phyloP scores from a whole-genome alignment of 441 rosid species.

The Pelargonium cotyledonis region DNA sequence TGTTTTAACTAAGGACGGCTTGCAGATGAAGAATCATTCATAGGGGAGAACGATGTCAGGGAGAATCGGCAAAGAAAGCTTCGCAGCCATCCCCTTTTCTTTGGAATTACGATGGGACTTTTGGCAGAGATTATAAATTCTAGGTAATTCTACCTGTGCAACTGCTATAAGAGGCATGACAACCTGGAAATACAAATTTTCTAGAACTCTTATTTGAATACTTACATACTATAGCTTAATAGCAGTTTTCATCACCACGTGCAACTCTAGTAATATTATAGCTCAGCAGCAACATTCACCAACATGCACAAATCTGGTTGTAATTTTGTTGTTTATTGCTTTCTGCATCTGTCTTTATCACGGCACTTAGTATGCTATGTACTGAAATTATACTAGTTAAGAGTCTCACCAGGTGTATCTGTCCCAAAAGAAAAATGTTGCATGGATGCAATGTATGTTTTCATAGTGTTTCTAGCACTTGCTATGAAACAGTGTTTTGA shows the following conservation, averaged over 20 bases:
- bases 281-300: constrained; percentile 3
- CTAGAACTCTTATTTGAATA: background rate
- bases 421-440: background rate
- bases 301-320: background rate
- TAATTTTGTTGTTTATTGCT: background rate
- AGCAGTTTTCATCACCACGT: background rate
- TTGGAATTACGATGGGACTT: constrained; percentile 88
- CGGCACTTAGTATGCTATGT: constrained; percentile 2
- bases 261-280: background rate
- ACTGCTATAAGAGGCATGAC: constrained; percentile 15
- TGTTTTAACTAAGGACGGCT: constrained; percentile 11
- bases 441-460: background rate
- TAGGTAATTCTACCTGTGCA: constrained; percentile 44
- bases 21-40: constrained; percentile 26
- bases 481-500: background rate
- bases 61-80: constrained; percentile 53
- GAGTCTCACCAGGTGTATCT: background rate
- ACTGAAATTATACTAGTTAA: background rate
- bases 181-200: background rate
- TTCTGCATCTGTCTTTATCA: background rate
- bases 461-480: background rate
- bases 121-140: constrained; percentile 98
- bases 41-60: constrained; percentile 31
- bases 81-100: constrained; percentile 81
- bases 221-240: background rate